Evolutionary conservation across 2,329 filamentous ascomycete species (phyloP).

Genomic region (Fusarium robinianum): DNA sequence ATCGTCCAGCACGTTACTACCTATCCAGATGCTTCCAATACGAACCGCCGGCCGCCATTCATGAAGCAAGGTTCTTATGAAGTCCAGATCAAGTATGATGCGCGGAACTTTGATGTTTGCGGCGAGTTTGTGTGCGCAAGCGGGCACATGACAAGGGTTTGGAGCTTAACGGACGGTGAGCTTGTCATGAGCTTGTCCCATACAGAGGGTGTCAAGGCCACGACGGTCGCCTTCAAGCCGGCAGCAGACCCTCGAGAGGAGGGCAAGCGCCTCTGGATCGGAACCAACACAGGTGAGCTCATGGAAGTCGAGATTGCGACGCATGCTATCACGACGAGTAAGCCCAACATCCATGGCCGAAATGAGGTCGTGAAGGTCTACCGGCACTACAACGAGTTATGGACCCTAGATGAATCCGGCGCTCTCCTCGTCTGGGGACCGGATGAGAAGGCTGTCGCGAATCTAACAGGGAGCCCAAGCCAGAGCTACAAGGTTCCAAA

Average conservation of each 20-base stretch:
- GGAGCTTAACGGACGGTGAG: conserved; percentile 83
- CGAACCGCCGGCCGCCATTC: conserved; percentile 81
- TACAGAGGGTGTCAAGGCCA: conserved; percentile 81
- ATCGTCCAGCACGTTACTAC: conserved; percentile 59
- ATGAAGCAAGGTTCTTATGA: conserved; percentile 74
- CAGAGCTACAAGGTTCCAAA: conserved; percentile 78
- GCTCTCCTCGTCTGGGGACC: conserved; percentile 86
- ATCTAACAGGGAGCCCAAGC: conserved; percentile 69
- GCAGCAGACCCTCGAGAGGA: conserved; percentile 77
- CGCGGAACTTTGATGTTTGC: conserved; percentile 83
- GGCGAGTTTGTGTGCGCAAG: conserved; percentile 86
- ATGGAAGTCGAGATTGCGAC: conserved; percentile 83
- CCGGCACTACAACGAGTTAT: conserved; percentile 85
- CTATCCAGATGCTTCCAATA: conserved; percentile 82
- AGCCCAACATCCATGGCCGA: conserved; percentile 73
- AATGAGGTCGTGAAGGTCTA: conserved; percentile 83
- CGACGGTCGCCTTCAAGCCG: conserved; percentile 84
- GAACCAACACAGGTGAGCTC: conserved; percentile 85
- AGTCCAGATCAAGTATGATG: conserved; percentile 85
- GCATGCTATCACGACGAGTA: conserved; percentile 70
- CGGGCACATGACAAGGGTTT: conserved; percentile 84
- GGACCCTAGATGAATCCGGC: conserved; percentile 90
- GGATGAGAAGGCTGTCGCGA: conserved; percentile 72
- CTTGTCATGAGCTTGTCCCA: conserved; percentile 80
- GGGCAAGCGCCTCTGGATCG: conserved; percentile 83